Evolutionary conservation across 164 flowering plant genomes (phyloP), one percentile per base, ranked within the genome.

Genomic region (Vitis riparia): DNA sequence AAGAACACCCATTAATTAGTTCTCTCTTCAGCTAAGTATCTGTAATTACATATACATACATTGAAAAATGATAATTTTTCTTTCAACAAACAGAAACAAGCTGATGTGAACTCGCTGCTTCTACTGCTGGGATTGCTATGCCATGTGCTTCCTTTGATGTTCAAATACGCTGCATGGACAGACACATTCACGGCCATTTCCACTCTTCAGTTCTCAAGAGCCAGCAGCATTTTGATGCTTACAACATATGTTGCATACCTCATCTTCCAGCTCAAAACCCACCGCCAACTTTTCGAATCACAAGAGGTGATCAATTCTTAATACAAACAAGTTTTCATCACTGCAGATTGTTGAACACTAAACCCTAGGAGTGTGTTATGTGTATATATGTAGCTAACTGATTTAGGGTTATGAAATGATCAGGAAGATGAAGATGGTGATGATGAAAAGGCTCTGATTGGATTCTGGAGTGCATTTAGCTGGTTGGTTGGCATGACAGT

Each of bases 401-500:
- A n/a, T 56, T 6, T 16, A 7, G 16, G 62, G 12, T 58, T 27
- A 11, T 50, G 17, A 1, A 27, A 58, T 55, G 63, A 59, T 3
- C 65, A 62, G 66, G 83, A 70, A 29, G 79, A 70, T 0, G 81
- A 65, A 6, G 77, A 70, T 13, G 82, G 68, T 11, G 81, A 73
- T 2, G 82, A 75, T 62, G 85, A 82, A 17, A 70, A 77, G 53
- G 67, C 86, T 5, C 78, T 81, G 71, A 75, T 83, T 13, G 86
- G 86, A 52, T 81, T 84, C 59, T 81, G 83, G 83, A 80, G 87
- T 66, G 85, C 66, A 48, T 78, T 84, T 58, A 37, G 48, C 8
- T 84, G 87, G 87, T 37, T 81, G 71, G 72, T 79, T 62, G 83
- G 83, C 4, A 81, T 84, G 84, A 84, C 87, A 27, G 16, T 59